Percentiles rank a stretch among this genome's conserved stretches.
Evolutionary conservation across 768 basidiomycete species (phyloP).

Genomic region (Termitomyces sp.): DNA sequence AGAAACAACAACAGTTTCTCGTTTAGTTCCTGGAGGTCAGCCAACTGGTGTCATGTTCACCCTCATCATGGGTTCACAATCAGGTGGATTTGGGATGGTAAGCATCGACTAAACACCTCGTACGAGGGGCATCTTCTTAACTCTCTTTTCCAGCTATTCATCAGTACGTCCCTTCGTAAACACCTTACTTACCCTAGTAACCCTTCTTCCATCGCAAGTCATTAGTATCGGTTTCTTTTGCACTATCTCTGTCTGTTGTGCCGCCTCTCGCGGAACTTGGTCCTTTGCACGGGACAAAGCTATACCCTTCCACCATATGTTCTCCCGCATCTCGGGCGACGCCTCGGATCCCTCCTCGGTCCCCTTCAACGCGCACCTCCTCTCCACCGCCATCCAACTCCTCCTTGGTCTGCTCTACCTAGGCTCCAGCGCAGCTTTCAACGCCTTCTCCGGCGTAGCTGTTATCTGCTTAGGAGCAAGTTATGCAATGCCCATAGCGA

Average conservation of each 20-base stretch:
- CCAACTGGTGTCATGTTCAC: slow-evolving; percentile 61
- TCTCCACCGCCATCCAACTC: slow-evolving; percentile 53
- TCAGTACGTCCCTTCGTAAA: slow-evolving; percentile 19
- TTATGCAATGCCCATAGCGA: slow-evolving; percentile 56
- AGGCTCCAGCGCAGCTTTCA: slow-evolving; percentile 58
- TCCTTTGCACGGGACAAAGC: slow-evolving; percentile 65
- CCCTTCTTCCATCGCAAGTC: slow-evolving; percentile 25
- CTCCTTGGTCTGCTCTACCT: slow-evolving; percentile 60
- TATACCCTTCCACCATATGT: slow-evolving; percentile 47
- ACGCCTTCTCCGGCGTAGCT: slow-evolving; percentile 62
- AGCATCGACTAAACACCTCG: slow-evolving; percentile 5
- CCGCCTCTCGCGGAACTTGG: slow-evolving; percentile 68
- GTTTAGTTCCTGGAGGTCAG: slow-evolving; percentile 51
- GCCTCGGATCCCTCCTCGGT: slow-evolving; percentile 33
- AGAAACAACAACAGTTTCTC: neutral
- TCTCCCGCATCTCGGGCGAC: slow-evolving; percentile 38
- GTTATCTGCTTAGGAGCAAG: slow-evolving; percentile 62
- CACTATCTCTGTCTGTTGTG: slow-evolving; percentile 61
- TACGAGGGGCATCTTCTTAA: neutral
- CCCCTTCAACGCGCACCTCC: slow-evolving; percentile 55
- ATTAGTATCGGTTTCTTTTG: slow-evolving; percentile 56
- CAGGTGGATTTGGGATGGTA: slow-evolving; percentile 59
- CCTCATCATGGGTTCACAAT: slow-evolving; percentile 54
- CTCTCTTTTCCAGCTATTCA: slow-evolving; percentile 28
- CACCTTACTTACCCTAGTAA: neutral